Conservation (phyloP, 1,284 basidiomycete species). For the Ceratobasidium sp. region DNA sequence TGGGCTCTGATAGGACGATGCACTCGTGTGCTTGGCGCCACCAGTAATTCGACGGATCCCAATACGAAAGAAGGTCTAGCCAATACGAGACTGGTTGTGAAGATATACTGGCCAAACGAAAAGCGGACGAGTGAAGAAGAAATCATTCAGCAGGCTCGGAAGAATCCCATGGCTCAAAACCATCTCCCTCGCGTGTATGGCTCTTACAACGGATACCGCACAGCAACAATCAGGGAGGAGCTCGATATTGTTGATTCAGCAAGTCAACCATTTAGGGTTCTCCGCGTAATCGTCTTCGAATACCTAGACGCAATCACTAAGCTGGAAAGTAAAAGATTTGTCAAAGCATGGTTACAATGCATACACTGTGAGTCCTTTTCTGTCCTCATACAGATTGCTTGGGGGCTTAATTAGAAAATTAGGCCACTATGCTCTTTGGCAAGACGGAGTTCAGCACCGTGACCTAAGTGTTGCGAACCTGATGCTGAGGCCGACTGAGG, state of each 20-base stretch:
- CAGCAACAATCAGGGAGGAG: background rate
- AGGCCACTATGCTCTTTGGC: constrained; percentile 10
- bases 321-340: background rate
- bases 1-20: no score
- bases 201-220: background rate
- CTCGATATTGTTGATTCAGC: background rate
- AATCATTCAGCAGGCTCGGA: no score
- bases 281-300: background rate
- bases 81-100: background rate
- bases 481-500: background rate
- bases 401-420: no score
- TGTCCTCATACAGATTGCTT: background rate
- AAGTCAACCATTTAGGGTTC: background rate
- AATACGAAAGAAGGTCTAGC: background rate
- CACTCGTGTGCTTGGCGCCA: no score
- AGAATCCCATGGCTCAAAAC: background rate
- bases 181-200: constrained; percentile 8
- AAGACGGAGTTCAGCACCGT: background rate
- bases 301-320: background rate
- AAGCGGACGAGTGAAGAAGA: background rate
- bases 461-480: background rate
- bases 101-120: background rate
- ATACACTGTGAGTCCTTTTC: constrained; percentile 1
- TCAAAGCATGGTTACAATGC: background rate
- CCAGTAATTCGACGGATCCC: no score